Percentiles rank a stretch among this genome's conserved stretches.
These are phyloP conservation scores for Colletotrichum navitas DNA, from an alignment of 2,329 filamentous ascomycete genomes.

Conservation along the genomic window DNA sequence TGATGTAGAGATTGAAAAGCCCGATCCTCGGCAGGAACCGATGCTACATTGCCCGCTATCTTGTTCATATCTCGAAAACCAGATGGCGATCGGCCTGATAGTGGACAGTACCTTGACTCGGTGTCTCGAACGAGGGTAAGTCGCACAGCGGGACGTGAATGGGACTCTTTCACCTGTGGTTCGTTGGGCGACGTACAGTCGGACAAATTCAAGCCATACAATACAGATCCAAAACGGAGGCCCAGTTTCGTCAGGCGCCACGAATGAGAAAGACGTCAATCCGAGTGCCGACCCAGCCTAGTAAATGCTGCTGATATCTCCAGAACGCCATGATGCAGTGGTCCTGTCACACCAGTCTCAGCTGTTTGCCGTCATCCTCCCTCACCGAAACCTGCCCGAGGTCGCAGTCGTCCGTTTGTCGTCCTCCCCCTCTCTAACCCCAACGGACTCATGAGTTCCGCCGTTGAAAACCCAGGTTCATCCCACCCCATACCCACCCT, in stretches of 20 bases:
- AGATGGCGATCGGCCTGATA: too few relatives aligned
- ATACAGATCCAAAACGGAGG: not conserved
- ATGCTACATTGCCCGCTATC: too few relatives aligned
- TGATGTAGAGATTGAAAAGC: too few relatives aligned
- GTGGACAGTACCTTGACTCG: too few relatives aligned
- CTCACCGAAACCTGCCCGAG: not conserved
- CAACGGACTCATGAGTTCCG: not conserved
- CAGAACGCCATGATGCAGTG: conserved; percentile 22
- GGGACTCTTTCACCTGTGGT: not conserved
- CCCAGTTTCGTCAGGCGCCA: not conserved
- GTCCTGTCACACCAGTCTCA: not conserved
- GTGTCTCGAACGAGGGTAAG: too few relatives aligned
- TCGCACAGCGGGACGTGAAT: not conserved
- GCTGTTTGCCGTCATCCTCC: not conserved
- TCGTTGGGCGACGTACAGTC: not conserved
- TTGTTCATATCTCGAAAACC: too few relatives aligned
- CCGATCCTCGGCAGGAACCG: too few relatives aligned
- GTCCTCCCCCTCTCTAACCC: not conserved
- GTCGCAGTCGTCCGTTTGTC: not conserved
- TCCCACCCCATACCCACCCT: not conserved
- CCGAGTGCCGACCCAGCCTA: conserved; percentile 11
- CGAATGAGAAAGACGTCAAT: conserved; percentile 23
- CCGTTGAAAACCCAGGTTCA: not conserved
- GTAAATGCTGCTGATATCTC: conserved; percentile 18
- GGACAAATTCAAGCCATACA: too few relatives aligned